These are phyloP conservation scores for Globisporangium paroecandrum DNA, from an alignment of 352 stramenopile species.

Conservation along the genomic window DNA sequence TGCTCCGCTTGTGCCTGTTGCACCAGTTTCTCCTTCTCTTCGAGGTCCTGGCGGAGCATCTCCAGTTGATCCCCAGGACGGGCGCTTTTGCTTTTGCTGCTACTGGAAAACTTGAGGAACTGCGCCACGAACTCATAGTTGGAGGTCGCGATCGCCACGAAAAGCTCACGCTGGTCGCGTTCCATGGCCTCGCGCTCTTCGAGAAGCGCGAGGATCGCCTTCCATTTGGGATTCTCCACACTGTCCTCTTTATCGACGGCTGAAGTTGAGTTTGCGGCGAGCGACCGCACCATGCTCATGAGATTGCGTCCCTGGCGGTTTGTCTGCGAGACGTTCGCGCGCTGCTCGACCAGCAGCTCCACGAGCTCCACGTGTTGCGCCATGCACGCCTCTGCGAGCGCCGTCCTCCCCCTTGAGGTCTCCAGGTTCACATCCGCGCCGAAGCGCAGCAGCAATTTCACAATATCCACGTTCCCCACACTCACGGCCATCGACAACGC, in stretches of 20 bases:
- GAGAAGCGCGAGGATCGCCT: constrained; percentile 39
- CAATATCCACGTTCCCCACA: constrained; percentile 39
- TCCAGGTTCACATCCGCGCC: constrained; percentile 73
- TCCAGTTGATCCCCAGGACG: constrained; percentile 15
- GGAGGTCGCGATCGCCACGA: constrained; percentile 64
- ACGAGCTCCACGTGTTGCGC: constrained; percentile 47
- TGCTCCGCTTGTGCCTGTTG: constrained; percentile 24
- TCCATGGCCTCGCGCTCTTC: constrained; percentile 45
- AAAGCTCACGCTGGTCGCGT: constrained; percentile 48
- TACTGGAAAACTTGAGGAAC: constrained; percentile 38
- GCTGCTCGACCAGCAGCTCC: constrained; percentile 52
- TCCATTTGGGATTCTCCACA: constrained; percentile 17
- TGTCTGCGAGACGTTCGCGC: constrained; percentile 52
- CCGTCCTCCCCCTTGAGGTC: constrained; percentile 57
- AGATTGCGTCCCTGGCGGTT: constrained; percentile 60
- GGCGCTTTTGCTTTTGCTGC: background rate
- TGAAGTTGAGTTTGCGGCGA: constrained; percentile 16
- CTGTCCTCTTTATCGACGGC: background rate
- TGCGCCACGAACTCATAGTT: constrained; percentile 56
- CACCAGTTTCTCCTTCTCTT: constrained; percentile 20
- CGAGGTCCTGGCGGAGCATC: constrained; percentile 22
- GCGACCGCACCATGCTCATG: constrained; percentile 36
- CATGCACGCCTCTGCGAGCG: constrained; percentile 59
- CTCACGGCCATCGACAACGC: constrained; percentile 50
- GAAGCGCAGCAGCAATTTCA: constrained; percentile 55